Evolutionary conservation across 495 filamentous ascomycete species (phyloP).

Genomic region (Immersiella caudata): DNA sequence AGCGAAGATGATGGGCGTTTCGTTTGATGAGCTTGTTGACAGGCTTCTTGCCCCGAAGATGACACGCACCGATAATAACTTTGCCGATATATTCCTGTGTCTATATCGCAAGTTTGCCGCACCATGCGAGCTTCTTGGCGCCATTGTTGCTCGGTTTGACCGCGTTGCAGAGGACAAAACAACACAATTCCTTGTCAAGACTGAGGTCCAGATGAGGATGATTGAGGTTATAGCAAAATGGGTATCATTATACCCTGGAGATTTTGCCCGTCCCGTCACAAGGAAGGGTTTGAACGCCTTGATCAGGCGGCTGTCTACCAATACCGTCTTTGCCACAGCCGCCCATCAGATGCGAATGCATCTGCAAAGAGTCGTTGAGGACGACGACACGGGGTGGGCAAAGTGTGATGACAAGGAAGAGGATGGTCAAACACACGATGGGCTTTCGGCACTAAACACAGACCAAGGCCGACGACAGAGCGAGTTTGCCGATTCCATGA

Average conservation of each 20-base stretch:
- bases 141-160: constrained; percentile 75
- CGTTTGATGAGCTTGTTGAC: constrained; percentile 89
- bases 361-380: constrained; percentile 67
- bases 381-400: constrained; percentile 81
- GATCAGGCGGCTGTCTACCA: constrained; percentile 65
- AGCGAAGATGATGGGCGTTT: constrained; percentile 61
- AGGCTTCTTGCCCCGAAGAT: constrained; percentile 77
- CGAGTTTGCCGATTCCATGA: constrained; percentile 47
- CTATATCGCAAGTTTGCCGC: constrained; percentile 95
- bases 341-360: constrained; percentile 77
- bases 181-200: constrained; percentile 65
- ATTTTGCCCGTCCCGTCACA: constrained; percentile 83
- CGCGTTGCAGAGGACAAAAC: constrained; percentile 62
- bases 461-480: constrained; percentile 31
- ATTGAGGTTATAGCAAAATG: constrained; percentile 85
- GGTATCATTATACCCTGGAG: constrained; percentile 87
- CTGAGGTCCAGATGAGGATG: constrained; percentile 77
- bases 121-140: constrained; percentile 71
- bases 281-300: constrained; percentile 71
- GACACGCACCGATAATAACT: constrained; percentile 84
- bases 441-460: constrained; percentile 19
- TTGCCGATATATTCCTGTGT: constrained; percentile 82
- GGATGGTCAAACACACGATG: constrained; percentile 37
- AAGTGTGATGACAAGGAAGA: constrained; percentile 63
- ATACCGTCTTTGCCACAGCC: constrained; percentile 76